Evolutionary conservation across 1,139 yeast genomes (phyloP).

Genomic region (Debaryomycetaceae sp.): DNA sequence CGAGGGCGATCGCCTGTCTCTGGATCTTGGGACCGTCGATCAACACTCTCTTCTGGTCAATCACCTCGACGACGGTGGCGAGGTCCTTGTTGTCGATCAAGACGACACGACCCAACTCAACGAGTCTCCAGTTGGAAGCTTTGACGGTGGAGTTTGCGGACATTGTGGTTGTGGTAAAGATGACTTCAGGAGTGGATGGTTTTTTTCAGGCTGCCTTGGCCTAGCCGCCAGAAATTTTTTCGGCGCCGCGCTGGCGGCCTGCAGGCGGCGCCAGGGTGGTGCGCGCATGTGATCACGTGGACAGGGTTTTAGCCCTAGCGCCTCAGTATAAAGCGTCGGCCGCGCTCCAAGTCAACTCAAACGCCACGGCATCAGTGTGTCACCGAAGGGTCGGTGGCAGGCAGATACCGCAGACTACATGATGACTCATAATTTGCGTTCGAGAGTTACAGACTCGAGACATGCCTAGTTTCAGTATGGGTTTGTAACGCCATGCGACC

Average conservation of each 20-base stretch:
- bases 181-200: background rate
- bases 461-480: conserved; percentile 48
- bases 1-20: conserved; percentile 89
- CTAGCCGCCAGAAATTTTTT: background rate
- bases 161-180: conserved; percentile 19
- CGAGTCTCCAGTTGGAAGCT: conserved; percentile 98
- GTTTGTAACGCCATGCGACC: conserved; percentile 40
- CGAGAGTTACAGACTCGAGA: conserved; percentile 38
- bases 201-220: conserved; percentile 3
- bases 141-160: conserved; percentile 65
- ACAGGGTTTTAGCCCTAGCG: too few species aligned
- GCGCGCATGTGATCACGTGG: too few species aligned
- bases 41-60: conserved; percentile 98
- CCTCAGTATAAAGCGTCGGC: too few species aligned
- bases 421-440: conserved; percentile 54
- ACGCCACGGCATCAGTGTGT: too few species aligned
- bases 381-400: too few species aligned
- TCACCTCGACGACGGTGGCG: conserved; percentile 96
- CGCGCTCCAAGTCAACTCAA: too few species aligned
- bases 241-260: conserved; percentile 1
- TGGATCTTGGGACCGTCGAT: conserved; percentile 95
- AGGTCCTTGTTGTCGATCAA: conserved; percentile 77
- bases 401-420: conserved; percentile 12
- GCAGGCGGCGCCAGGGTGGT: too few species aligned
- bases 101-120: conserved; percentile 99